phyloP scores from a whole-genome alignment of 2,329 filamentous ascomycete species.

The Hortaea sp. region DNA sequence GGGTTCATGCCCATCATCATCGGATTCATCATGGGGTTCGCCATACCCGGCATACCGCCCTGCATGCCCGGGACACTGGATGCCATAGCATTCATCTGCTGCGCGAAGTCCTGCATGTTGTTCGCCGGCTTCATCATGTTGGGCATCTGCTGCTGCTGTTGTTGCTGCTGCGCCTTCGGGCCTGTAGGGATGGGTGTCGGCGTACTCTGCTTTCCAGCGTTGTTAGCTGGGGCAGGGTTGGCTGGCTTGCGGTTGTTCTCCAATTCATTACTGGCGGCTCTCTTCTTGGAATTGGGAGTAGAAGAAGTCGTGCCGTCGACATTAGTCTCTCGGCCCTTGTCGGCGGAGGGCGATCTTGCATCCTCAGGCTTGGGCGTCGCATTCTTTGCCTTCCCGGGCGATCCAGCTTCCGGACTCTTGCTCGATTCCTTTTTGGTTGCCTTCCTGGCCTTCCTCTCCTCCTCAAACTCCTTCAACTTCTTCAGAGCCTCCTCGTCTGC shows the following conservation, averaged over 20 bases:
- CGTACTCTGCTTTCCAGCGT: conserved; percentile 30
- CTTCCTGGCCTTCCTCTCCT: conserved; percentile 40
- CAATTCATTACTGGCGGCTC: conserved; percentile 63
- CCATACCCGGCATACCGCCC: conserved; percentile 20
- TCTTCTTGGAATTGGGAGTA: conserved; percentile 56
- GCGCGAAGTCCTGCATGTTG: conserved; percentile 31
- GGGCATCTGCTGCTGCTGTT: conserved; percentile 1
- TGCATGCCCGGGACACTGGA: conserved; percentile 19
- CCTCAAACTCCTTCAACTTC: conserved; percentile 68
- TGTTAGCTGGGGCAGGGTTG: conserved; percentile 29
- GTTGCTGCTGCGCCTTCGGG: conserved; percentile 5
- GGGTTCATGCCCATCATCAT: conserved; percentile 10
- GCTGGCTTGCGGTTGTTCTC: conserved; percentile 33
- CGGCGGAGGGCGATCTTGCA: conserved; percentile 5
- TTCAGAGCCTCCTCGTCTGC: conserved; percentile 51
- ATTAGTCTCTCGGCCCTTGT: conserved; percentile 13
- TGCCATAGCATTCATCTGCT: conserved; percentile 36
- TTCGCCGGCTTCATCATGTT: conserved; percentile 12
- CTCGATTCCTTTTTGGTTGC: conserved; percentile 30
- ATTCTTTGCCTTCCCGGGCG: conserved; percentile 5
- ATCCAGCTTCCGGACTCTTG: conserved; percentile 21
- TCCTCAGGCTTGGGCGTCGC: conserved; percentile 10
- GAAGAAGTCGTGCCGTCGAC: conserved; percentile 21
- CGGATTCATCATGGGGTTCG: conserved; percentile 20
- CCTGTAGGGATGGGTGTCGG: conserved; percentile 16